A percentile compares a stretch with the other conserved stretches of the same genome.
phyloP scores from a whole-genome alignment of 495 filamentous ascomycete genomes.

The Glonium stellatum region DNA sequence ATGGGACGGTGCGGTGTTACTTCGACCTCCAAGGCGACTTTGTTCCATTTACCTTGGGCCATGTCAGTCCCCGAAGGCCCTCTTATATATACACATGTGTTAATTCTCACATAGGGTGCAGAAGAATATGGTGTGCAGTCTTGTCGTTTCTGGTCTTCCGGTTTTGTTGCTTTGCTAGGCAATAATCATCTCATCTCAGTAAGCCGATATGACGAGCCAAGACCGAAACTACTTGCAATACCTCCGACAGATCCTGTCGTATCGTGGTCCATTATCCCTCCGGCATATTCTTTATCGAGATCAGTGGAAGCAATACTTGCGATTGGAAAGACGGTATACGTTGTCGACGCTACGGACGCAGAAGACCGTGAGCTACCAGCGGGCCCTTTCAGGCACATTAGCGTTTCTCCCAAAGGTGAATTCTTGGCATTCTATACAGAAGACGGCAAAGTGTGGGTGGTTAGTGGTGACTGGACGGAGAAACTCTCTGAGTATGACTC shows the following conservation, averaged over 20 bases:
- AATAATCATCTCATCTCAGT: conserved; percentile 87
- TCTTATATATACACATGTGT: not conserved
- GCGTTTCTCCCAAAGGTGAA: conserved; percentile 82
- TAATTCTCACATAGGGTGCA: conserved; percentile 48
- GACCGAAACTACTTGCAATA: conserved; percentile 72
- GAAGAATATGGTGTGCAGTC: conserved; percentile 80
- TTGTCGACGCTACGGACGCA: conserved; percentile 79
- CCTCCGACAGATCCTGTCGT: conserved; percentile 73
- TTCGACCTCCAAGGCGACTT: conserved; percentile 90
- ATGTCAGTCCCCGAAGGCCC: conserved; percentile 45
- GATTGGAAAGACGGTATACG: conserved; percentile 75
- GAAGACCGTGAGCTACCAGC: conserved; percentile 86
- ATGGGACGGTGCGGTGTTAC: conserved; percentile 88
- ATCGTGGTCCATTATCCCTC: conserved; percentile 85
- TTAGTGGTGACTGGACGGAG: conserved; percentile 87
- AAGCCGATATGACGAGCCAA: conserved; percentile 81
- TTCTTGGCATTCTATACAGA: conserved; percentile 81
- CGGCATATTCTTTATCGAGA: conserved; percentile 82
- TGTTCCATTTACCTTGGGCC: conserved; percentile 87
- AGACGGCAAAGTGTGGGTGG: conserved; percentile 83
- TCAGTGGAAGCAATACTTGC: conserved; percentile 91
- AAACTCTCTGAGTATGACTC: conserved; percentile 90
- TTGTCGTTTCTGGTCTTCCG: conserved; percentile 84
- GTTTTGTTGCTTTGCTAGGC: conserved; percentile 85
- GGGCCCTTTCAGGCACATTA: conserved; percentile 85